Conservation (phyloP, 768 basidiomycete genomes). For the Lactifluus hygrophoroides region DNA sequence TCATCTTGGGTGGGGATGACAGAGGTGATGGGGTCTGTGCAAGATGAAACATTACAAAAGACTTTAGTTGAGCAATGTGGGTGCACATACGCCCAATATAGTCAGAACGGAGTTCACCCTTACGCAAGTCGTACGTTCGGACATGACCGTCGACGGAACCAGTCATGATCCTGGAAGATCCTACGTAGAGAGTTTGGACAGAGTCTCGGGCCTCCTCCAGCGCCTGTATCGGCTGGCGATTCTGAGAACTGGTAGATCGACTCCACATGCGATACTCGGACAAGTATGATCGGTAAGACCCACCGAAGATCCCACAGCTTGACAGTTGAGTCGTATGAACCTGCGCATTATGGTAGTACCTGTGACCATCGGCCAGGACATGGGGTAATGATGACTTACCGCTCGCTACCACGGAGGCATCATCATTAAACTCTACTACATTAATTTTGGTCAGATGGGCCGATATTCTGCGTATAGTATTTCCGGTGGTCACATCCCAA, state of each 20-base stretch:
- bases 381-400: conserved; percentile 40
- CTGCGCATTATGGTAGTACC: conserved; percentile 33
- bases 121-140: conserved; percentile 90
- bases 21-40: conserved; percentile 79
- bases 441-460: conserved; percentile 92
- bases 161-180: conserved; percentile 55
- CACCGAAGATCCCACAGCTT: conserved; percentile 89
- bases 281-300: conserved; percentile 14
- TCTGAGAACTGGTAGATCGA: conserved; percentile 46
- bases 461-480: conserved; percentile 70
- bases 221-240: conserved; percentile 81
- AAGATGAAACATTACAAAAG: background rate
- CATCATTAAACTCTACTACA: conserved; percentile 81
- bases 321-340: conserved; percentile 88
- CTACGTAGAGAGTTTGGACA: conserved; percentile 70
- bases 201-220: conserved; percentile 85
- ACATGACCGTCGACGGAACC: conserved; percentile 91
- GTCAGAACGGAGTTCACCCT: conserved; percentile 83
- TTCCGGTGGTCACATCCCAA: conserved; percentile 91
- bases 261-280: background rate
- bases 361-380: conserved; percentile 8
- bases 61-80: background rate
- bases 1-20: conserved; percentile 71
- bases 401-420: conserved; percentile 80
- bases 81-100: conserved; percentile 74